Conservation (phyloP, 2,329 filamentous ascomycete genomes). For the Arthrobotrys sinensis region DNA sequence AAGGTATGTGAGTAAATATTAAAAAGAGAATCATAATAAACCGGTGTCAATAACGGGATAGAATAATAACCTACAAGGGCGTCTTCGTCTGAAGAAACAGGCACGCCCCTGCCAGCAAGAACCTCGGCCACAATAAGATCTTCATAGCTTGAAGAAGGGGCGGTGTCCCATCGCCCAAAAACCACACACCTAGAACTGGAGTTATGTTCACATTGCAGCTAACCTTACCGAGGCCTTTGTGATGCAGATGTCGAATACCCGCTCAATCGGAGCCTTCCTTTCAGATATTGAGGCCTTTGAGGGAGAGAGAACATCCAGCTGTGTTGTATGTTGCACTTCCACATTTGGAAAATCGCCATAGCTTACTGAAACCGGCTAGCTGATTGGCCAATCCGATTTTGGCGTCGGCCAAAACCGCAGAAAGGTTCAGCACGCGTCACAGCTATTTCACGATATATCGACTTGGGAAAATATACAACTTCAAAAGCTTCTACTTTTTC, state of each 20-base stretch:
- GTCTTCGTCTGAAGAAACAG: slow-evolving; percentile 1
- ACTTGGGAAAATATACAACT: not conserved
- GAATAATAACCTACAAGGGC: slow-evolving; percentile 7
- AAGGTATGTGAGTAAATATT: not conserved
- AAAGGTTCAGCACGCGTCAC: slow-evolving; percentile 41
- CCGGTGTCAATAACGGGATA: no score
- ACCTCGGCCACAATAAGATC: not conserved
- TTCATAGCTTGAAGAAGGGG: slow-evolving; percentile 1
- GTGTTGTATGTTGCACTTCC: slow-evolving; percentile 21
- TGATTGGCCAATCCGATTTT: slow-evolving; percentile 40
- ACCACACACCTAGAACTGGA: no score
- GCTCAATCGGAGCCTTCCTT: slow-evolving; percentile 13
- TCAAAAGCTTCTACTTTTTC: slow-evolving; percentile 5
- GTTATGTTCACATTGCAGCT: not conserved
- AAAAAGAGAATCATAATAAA: no score
- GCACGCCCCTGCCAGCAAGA: not conserved
- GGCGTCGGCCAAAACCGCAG: slow-evolving; percentile 52
- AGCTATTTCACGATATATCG: not conserved
- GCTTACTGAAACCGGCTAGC: slow-evolving; percentile 2
- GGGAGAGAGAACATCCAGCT: not conserved
- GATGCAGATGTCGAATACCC: not conserved
- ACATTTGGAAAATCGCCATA: not conserved
- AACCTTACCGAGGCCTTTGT: not conserved
- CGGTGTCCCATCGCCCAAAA: not conserved
- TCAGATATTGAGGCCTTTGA: not conserved